Base-by-base conservation (phyloP, 345 rosid species). In the Laguncularia racemosa region DNA sequence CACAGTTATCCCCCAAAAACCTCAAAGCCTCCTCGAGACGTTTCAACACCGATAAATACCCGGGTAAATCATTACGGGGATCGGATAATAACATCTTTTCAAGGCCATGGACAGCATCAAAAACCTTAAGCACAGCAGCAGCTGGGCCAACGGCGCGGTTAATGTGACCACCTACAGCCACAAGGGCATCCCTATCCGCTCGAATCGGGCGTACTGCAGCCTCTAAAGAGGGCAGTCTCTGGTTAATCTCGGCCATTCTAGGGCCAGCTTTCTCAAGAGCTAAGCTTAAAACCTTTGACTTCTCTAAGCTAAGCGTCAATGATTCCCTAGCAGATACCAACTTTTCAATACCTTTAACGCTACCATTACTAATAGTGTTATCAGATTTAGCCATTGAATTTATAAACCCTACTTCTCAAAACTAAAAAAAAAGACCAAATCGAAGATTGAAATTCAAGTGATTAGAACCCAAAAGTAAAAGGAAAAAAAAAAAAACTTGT, bases 131-230 rank as follows among this genome's bases (percentile, higher is more conserved):
- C 58, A 93, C 99, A 0, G 99, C 96, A 0, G 99, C 97, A 16
- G 99, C 99, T 50, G 99, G 99, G 48, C 95, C 97, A 44, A 93
- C 97, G 9, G 99, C 99, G 23, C 97, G 90, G 76, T 93, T 87
- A 65, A 93, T 93, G 67, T 93, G 95, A 2, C 96, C 99, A 20
- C 97, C 90, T 7, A 85, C 99, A 0, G 84, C 88, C 0, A 18
- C 73, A 23, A 93, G 85, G 46, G 99, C 97, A 0, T 93, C 96
- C 72, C 84, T 81, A 45, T 93, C 92, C 0, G 97, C 97, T 15
- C 92, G 84, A 63, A 93, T 93, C 1, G 97, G 97, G 43, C 99
- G 89, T 2, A 93, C 96, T 0, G 97, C 75, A 40, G 97, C 89
- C 76, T 74, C 95, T 17, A 93, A 64, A 1, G 78, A 79, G 16